Evolutionary conservation across 805 yeast species (phyloP).

Genomic region (Cyberlindnera maclurae): DNA sequence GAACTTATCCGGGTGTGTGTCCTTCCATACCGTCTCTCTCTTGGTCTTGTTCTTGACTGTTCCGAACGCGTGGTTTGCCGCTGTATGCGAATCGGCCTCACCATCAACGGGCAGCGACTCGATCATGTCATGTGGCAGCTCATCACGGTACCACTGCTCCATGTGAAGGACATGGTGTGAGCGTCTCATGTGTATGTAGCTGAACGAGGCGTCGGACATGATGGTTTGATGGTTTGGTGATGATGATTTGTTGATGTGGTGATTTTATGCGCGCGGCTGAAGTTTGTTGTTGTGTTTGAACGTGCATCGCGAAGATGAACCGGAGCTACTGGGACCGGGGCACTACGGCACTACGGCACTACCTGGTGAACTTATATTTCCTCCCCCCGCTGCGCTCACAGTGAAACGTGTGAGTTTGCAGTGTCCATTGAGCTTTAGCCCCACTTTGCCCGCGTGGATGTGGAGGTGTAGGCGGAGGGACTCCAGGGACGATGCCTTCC

Average conservation of each 20-base stretch:
- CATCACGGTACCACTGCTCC: slow-evolving; percentile 26
- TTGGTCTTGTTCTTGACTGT: slow-evolving; percentile 14
- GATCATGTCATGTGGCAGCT: slow-evolving; percentile 22
- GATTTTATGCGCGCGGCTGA: no score
- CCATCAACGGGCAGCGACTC: slow-evolving; percentile 17
- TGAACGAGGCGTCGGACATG: slow-evolving; percentile 1
- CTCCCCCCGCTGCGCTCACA: no score
- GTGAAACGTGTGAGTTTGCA: no score
- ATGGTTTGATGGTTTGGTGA: not conserved
- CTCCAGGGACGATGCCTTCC: no score
- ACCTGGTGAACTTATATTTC: no score
- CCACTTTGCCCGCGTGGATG: no score
- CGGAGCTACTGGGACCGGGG: no score
- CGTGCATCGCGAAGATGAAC: no score
- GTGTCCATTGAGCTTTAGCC: no score
- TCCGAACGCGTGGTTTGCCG: slow-evolving; percentile 21
- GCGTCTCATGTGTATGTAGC: slow-evolving; percentile 17
- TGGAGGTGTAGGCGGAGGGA: no score
- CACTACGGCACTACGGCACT: no score
- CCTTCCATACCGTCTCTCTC: slow-evolving; percentile 22
- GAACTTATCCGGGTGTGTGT: slow-evolving; percentile 20
- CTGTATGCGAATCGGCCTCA: slow-evolving; percentile 4
- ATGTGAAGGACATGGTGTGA: slow-evolving; percentile 27
- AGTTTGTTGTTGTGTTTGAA: no score
- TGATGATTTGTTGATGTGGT: not conserved